These are phyloP conservation scores for Mortierella sp. DNA, from an alignment of 371 early-diverging fungal species.

Conservation along the genomic window DNA sequence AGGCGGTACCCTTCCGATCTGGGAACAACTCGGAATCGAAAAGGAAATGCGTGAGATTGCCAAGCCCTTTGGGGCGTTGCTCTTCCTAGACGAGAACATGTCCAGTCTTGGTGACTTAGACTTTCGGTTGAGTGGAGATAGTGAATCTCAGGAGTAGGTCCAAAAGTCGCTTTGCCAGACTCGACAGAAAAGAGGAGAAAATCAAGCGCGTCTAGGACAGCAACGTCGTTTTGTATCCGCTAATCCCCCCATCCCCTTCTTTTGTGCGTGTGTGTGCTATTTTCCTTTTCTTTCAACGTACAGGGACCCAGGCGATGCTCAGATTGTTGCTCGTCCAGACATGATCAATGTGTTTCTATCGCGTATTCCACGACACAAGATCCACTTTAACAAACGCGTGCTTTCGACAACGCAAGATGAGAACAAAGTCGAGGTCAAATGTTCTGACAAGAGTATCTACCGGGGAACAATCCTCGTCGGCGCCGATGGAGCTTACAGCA, in stretches of 20 bases:
- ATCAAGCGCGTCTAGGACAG: too few species aligned
- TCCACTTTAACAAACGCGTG: conserved; percentile 17
- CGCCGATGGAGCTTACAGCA: conserved; percentile 22
- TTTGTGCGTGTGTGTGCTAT: neutral
- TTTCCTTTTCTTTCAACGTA: too few species aligned
- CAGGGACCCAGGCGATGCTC: conserved; percentile 7
- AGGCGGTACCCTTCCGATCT: neutral
- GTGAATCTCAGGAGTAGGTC: neutral
- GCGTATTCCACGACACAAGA: conserved; percentile 7
- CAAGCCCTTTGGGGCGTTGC: conserved; percentile 18
- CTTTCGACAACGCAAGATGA: conserved; percentile 13
- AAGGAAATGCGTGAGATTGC: neutral
- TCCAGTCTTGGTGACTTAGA: neutral
- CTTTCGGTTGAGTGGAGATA: neutral
- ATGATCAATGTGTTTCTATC: conserved; percentile 7
- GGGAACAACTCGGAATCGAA: conserved; percentile 17
- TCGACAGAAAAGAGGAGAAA: neutral
- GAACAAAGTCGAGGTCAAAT: conserved; percentile 6
- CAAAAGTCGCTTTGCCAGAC: neutral
- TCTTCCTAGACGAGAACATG: conserved; percentile 12
- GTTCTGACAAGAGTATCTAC: conserved; percentile 7
- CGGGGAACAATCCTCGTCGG: conserved; percentile 18
- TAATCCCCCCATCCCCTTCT: too few species aligned
- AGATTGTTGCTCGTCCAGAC: conserved; percentile 10
- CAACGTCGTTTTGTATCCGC: too few species aligned